These are phyloP conservation scores for Leccinum pallidistipes DNA, from an alignment of 1,284 basidiomycete species.

Conservation along the genomic window DNA sequence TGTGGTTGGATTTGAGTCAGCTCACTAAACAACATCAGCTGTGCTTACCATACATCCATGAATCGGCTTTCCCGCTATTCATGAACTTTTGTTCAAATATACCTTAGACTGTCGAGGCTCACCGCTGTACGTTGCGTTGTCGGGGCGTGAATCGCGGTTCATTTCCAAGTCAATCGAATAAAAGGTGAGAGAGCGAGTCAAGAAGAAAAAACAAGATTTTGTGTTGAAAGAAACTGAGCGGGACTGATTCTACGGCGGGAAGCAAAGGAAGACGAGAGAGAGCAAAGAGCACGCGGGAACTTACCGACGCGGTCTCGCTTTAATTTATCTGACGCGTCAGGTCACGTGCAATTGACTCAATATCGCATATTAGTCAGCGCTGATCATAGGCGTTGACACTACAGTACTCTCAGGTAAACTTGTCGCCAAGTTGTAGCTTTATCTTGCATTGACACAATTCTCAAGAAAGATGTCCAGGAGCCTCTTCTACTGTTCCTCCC, in stretches of 20 bases:
- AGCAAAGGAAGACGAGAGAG: constrained; percentile 18
- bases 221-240: constrained; percentile 13
- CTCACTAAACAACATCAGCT: not conserved
- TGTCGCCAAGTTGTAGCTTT: not conserved
- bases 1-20: constrained; percentile 5
- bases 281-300: constrained; percentile 23
- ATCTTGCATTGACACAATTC: constrained; percentile 3
- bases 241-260: constrained; percentile 20
- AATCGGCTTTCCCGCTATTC: constrained; percentile 9
- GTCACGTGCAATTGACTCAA: constrained; percentile 33
- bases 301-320: not conserved
- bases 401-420: not conserved
- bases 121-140: constrained; percentile 16
- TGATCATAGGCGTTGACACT: constrained; percentile 13
- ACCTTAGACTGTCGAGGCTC: constrained; percentile 5
- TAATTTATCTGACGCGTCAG: constrained; percentile 37
- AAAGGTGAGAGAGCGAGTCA: not conserved
- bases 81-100: not conserved
- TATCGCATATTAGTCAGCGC: not conserved
- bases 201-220: constrained; percentile 4
- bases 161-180: constrained; percentile 12
- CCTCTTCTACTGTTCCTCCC: constrained; percentile 31
- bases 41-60: constrained; percentile 16
- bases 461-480: constrained; percentile 28
- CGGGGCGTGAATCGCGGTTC: constrained; percentile 30